Conservation (phyloP, 2,329 filamentous ascomycete genomes). For the Talaromyces verruculosus region DNA sequence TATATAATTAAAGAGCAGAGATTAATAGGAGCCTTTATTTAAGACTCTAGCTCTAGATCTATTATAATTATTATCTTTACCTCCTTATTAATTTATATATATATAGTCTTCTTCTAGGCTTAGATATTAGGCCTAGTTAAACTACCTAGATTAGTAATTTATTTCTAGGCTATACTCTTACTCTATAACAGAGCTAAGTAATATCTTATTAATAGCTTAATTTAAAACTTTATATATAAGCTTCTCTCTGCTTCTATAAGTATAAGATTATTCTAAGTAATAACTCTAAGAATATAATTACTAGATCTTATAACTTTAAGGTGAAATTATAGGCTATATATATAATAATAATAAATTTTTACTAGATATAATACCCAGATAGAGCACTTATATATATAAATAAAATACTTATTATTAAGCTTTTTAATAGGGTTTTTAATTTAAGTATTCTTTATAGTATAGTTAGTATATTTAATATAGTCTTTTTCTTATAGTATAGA, state of each 20-base stretch:
- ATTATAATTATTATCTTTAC: background rate
- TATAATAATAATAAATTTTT: background rate
- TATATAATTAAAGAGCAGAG: background rate
- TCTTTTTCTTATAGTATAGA: background rate
- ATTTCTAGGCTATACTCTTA: background rate
- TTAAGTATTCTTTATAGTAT: background rate
- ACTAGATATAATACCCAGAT: too few species aligned
- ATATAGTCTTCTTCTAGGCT: background rate
- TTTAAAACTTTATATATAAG: background rate
- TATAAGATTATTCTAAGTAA: background rate
- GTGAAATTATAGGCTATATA: background rate
- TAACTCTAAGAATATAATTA: background rate
- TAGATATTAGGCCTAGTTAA: background rate
- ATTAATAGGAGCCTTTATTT: background rate
- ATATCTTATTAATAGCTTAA: background rate
- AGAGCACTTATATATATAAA: background rate
- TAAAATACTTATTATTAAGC: background rate
- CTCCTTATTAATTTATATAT: background rate
- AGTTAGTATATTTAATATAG: background rate
- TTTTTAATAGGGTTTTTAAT: background rate
- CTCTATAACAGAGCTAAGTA: background rate
- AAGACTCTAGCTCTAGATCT: background rate
- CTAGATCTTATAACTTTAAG: background rate
- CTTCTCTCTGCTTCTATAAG: background rate
- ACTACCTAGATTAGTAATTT: background rate